Conservation (phyloP, 1,284 basidiomycete genomes). For the Apiotrichum porosum region DNA sequence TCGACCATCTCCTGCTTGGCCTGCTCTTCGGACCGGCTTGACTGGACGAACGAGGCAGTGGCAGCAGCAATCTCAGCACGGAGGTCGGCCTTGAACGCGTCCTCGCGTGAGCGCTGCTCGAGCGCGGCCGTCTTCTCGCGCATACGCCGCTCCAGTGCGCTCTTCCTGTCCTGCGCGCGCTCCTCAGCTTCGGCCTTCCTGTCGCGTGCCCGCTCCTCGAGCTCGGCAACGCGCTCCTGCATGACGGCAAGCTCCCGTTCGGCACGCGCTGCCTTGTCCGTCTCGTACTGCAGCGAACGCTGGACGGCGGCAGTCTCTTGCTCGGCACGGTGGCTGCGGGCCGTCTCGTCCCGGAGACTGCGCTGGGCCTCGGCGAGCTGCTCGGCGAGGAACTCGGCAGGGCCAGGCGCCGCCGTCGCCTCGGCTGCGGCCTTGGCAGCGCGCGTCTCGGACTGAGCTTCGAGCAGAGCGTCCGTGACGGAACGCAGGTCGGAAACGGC, state of each 20-base stretch:
- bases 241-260: constrained; percentile 4
- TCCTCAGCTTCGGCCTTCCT: neutral
- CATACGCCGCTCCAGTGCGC: neutral
- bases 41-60: constrained; percentile 1
- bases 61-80: constrained; percentile 6
- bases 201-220: neutral
- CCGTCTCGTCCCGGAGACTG: no score
- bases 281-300: neutral
- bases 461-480: constrained; percentile 13
- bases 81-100: constrained; percentile 5
- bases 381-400: constrained; percentile 1
- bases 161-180: neutral
- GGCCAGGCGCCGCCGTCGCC: neutral
- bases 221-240: neutral
- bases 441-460: constrained; percentile 6
- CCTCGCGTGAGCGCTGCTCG: no score
- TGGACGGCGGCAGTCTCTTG: neutral
- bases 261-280: neutral
- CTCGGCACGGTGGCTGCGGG: constrained; percentile 3
- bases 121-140: neutral
- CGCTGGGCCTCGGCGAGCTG: constrained; percentile 2
- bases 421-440: constrained; percentile 4
- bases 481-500: constrained; percentile 9
- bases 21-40: constrained; percentile 4
- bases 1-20: constrained; percentile 6